Percentiles rank a stretch among this genome's conserved stretches.
Conservation (phyloP, 2,329 filamentous ascomycete genomes). For the Orbilia oligospora region DNA sequence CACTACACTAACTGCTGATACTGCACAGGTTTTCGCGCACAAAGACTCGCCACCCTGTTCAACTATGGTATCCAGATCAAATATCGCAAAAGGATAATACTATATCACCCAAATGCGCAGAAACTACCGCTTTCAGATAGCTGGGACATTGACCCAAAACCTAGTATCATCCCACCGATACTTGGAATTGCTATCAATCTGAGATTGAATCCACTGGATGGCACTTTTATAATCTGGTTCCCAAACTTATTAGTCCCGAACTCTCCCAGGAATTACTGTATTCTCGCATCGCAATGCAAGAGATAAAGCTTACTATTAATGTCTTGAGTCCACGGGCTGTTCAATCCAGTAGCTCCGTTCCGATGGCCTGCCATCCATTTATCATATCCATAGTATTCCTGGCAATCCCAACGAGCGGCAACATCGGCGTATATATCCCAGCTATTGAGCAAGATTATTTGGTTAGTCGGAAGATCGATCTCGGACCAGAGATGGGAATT, state of each 20-base stretch:
- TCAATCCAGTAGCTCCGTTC: constrained; percentile 59
- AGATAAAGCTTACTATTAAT: constrained; percentile 6
- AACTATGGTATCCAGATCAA: too few species aligned
- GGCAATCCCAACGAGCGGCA: constrained; percentile 63
- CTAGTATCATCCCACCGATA: constrained; percentile 65
- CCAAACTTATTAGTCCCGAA: not conserved
- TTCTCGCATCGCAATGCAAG: not conserved
- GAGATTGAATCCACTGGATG: constrained; percentile 65
- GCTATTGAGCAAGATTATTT: not conserved
- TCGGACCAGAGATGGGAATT: not conserved
- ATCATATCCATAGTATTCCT: constrained; percentile 64
- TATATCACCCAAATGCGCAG: too few species aligned
- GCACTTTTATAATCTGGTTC: constrained; percentile 59
- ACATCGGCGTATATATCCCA: constrained; percentile 62
- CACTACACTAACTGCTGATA: too few species aligned
- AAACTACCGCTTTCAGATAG: not conserved
- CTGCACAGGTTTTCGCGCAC: too few species aligned
- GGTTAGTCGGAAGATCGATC: not conserved
- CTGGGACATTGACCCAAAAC: constrained; percentile 26
- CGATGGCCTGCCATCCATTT: constrained; percentile 64
- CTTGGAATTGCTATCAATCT: constrained; percentile 62
- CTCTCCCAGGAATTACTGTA: not conserved
- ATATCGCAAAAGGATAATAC: too few species aligned
- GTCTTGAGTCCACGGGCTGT: constrained; percentile 15
- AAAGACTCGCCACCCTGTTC: too few species aligned